Evolutionary conservation across 768 basidiomycete species (phyloP).

Genomic region (Termitomyces sp.): DNA sequence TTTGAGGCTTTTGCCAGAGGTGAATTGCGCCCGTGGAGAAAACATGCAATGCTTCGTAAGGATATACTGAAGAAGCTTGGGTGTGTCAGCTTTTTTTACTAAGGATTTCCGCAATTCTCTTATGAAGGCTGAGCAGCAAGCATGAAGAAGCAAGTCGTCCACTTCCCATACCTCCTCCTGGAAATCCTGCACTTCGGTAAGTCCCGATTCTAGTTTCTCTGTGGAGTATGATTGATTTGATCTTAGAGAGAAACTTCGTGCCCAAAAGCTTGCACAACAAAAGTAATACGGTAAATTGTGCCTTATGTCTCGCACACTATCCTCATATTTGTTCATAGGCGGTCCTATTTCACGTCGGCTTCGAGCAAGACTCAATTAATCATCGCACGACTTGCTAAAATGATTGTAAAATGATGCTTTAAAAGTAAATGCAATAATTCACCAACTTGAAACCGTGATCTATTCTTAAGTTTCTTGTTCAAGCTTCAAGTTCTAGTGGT

Average conservation of each 20-base stretch:
- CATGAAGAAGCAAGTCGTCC: constrained; percentile 4
- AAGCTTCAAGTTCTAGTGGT: too few species aligned
- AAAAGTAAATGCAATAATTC: too few species aligned
- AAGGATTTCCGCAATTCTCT: not conserved
- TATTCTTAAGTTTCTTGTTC: too few species aligned
- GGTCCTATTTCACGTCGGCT: not conserved
- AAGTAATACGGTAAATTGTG: not conserved
- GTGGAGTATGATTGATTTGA: not conserved
- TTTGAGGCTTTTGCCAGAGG: not conserved
- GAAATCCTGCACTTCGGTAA: constrained; percentile 1
- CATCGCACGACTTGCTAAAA: not conserved
- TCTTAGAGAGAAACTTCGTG: not conserved
- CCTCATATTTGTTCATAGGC: not conserved
- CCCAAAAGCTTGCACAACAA: not conserved
- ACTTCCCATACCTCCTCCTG: constrained; percentile 1
- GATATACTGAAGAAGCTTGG: not conserved
- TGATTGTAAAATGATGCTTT: not conserved
- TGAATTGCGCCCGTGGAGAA: not conserved
- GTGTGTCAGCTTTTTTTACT: not conserved
- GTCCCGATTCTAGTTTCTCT: not conserved
- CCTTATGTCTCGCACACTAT: too few species aligned
- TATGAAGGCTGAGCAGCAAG: not conserved
- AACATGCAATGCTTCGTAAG: constrained; percentile 1
- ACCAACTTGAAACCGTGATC: too few species aligned
- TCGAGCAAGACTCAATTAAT: not conserved